A percentile compares a stretch with the other conserved stretches of the same genome.
Evolutionary conservation across 2,329 filamentous ascomycete species (phyloP).

Genomic region (Davidsoniella neocaledoniae): DNA sequence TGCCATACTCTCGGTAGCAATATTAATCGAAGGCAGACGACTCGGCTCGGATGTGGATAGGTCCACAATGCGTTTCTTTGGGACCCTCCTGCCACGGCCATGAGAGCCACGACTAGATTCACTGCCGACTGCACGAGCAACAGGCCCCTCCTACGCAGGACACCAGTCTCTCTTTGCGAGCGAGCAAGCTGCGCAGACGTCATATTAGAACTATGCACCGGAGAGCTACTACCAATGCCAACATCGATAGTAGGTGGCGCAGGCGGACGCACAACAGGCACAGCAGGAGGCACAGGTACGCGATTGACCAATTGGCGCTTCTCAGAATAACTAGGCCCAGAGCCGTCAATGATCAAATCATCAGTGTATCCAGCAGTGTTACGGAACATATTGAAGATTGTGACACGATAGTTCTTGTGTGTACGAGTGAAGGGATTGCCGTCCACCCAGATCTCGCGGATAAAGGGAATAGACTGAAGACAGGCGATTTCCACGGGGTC

Average conservation of each 20-base stretch:
- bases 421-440: constrained; percentile 86
- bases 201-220: constrained; percentile 27
- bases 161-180: constrained; percentile 6
- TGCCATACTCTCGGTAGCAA: constrained; percentile 7
- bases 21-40: constrained; percentile 2
- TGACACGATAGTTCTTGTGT: constrained; percentile 68
- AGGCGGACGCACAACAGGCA: constrained; percentile 60
- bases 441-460: constrained; percentile 81
- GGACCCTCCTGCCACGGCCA: constrained; percentile 23
- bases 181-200: constrained; percentile 26
- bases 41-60: constrained; percentile 36
- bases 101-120: constrained; percentile 31
- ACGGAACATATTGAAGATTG: constrained; percentile 92
- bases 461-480: constrained; percentile 76
- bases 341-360: constrained; percentile 77
- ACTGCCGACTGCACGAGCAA: constrained; percentile 35
- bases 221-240: constrained; percentile 28
- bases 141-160: constrained; percentile 42
- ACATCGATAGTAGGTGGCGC: constrained; percentile 44
- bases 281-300: constrained; percentile 54
- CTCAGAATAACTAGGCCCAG: constrained; percentile 70
- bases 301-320: constrained; percentile 71
- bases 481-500: constrained; percentile 83
- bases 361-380: constrained; percentile 77
- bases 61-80: constrained; percentile 49